Evolutionary conservation across 805 yeast species (phyloP).

Genomic region (Wickerhamiella bombiphila): DNA sequence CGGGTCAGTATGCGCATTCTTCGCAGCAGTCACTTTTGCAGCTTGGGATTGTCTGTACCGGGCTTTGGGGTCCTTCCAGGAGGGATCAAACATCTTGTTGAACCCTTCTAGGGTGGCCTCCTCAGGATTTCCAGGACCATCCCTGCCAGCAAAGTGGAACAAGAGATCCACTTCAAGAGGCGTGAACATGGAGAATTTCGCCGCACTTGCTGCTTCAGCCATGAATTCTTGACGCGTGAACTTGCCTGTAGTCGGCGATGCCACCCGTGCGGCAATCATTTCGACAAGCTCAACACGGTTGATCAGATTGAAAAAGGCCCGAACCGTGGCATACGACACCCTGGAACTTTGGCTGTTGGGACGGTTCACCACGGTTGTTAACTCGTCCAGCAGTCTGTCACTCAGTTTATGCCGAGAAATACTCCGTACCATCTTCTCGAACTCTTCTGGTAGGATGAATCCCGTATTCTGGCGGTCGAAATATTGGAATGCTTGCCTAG

Average conservation of each 20-base stretch:
- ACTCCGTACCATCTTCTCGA: slow-evolving; percentile 25
- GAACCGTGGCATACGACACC: slow-evolving; percentile 29
- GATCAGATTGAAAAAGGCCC: slow-evolving; percentile 30
- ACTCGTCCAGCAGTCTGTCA: slow-evolving; percentile 24
- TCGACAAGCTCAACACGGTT: slow-evolving; percentile 30
- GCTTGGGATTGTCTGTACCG: slow-evolving; percentile 22
- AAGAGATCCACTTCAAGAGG: slow-evolving; percentile 31
- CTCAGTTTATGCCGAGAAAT: slow-evolving; percentile 30
- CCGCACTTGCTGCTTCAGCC: slow-evolving; percentile 27
- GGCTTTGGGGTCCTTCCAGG: slow-evolving; percentile 27
- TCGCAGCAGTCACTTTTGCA: slow-evolving; percentile 27
- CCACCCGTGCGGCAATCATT: slow-evolving; percentile 21
- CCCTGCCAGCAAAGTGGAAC: slow-evolving; percentile 24
- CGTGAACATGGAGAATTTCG: slow-evolving; percentile 29
- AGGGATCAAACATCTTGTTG: slow-evolving; percentile 29
- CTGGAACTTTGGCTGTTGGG: slow-evolving; percentile 20
- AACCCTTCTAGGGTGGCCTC: slow-evolving; percentile 22
- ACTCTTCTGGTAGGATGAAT: slow-evolving; percentile 28
- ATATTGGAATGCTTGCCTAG: slow-evolving; percentile 30
- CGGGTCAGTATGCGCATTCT: slow-evolving; percentile 26
- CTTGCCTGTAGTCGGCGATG: slow-evolving; percentile 25
- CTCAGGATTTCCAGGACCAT: slow-evolving; percentile 18
- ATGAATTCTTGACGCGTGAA: slow-evolving; percentile 27
- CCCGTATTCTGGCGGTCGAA: slow-evolving; percentile 26
- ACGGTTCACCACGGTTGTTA: slow-evolving; percentile 27